phyloP scores from a whole-genome alignment of 768 basidiomycete genomes.

The Boletus tomentosulus region DNA sequence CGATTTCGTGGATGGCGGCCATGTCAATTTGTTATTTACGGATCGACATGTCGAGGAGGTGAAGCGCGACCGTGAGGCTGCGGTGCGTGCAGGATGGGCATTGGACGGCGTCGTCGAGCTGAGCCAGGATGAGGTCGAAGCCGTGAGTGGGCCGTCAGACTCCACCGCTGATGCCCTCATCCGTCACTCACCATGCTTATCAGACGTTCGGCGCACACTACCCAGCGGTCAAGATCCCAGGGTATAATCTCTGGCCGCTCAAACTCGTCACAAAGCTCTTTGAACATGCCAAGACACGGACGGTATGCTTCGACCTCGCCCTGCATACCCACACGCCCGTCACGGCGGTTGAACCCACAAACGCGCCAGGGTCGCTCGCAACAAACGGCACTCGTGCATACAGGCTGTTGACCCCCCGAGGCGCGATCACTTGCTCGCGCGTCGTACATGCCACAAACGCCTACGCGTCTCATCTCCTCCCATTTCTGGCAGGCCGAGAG shows the following conservation, averaged over 20 bases:
- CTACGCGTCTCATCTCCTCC: slow-evolving; percentile 74
- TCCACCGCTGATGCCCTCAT: too few species aligned
- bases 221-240: too few species aligned
- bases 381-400: slow-evolving; percentile 2
- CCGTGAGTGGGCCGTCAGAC: too few species aligned
- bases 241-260: too few species aligned
- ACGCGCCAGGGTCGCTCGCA: not conserved
- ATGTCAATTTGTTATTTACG: slow-evolving; percentile 46
- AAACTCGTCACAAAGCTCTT: slow-evolving; percentile 68
- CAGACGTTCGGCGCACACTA: too few species aligned
- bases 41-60: slow-evolving; percentile 38
- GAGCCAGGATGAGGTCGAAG: slow-evolving; percentile 40
- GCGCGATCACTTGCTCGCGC: slow-evolving; percentile 51
- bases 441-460: too few species aligned
- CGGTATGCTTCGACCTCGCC: slow-evolving; percentile 38
- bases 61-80: slow-evolving; percentile 48
- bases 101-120: slow-evolving; percentile 45
- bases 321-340: slow-evolving; percentile 77
- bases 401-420: slow-evolving; percentile 51
- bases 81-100: slow-evolving; percentile 48
- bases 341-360: slow-evolving; percentile 36
- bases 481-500: slow-evolving; percentile 48
- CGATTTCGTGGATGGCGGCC: slow-evolving; percentile 60
- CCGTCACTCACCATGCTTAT: too few species aligned
- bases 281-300: slow-evolving; percentile 34